Base-by-base conservation (phyloP, 1,284 basidiomycete species). In the Irpex rosettiformis region DNA sequence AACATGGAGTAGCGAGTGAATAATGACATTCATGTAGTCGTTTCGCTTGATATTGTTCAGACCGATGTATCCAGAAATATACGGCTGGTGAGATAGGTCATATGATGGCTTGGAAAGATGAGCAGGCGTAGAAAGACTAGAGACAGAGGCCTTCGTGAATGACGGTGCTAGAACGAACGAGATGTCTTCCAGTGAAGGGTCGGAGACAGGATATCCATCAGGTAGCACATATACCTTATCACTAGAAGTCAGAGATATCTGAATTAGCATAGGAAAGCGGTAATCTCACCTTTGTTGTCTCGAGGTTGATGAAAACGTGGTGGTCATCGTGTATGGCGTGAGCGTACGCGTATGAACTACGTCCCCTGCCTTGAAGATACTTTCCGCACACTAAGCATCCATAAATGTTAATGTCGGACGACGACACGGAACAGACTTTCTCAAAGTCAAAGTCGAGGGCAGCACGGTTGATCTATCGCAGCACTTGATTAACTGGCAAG, bases 361-460 rank as follows among this genome's bases (percentile, higher is more conserved):
- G 87, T 18, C 97, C 96, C 65, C 97, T 82, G 3, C 97, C 97
- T 79, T 99, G 97, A 69, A 98, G 99, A 76, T 98, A 99, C 75
- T 97, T 98, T 57, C 97, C 97, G 72, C 95, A 98, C 10, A 99
- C 95, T 52, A 99, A 85, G 70, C 97, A 99, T 22, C 94, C 94
- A 69, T 99, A 99, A 62, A 93, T 92, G 73, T 99, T 97, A 80
- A 98, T 95, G 74, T 98, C 97, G 28, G 93, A 93, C 52, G 94
- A 80, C 27, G 93, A 96, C 59, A 99, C 94, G 7, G 94, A 98
- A 79, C 97, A 99, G 28, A 99, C 83, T 79, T 96, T 94, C 78
- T 99, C 97, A 70, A 99, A 99, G 76, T 99, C 97, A 75, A 99
- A 99, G 74, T 99, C 97, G 61, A 99, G 86, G 42, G 88, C 80